Evolutionary conservation across 1,284 basidiomycete genomes (phyloP).

Genomic region (Cryptococcus sp.): DNA sequence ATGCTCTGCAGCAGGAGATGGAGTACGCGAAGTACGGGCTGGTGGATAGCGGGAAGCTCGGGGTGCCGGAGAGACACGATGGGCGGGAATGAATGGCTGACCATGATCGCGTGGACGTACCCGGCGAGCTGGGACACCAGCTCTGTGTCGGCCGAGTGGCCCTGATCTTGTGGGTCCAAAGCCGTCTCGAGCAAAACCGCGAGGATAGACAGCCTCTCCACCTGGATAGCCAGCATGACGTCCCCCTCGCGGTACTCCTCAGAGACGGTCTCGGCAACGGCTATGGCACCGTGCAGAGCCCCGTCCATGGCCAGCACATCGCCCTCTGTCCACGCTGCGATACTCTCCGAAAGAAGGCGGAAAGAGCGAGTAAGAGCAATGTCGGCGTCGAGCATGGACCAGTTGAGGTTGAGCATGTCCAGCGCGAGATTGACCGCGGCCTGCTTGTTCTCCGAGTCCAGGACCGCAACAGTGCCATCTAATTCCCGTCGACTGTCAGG

Average conservation of each 20-base stretch:
- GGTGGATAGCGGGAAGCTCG: conserved; percentile 69
- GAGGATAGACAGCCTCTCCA: conserved; percentile 68
- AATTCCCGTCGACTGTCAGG: conserved; percentile 4
- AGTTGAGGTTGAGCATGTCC: conserved; percentile 54
- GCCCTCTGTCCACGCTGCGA: conserved; percentile 62
- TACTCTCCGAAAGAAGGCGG: conserved; percentile 66
- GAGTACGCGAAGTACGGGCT: conserved; percentile 70
- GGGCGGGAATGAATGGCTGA: conserved; percentile 71
- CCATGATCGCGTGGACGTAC: conserved; percentile 64
- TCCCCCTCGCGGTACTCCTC: conserved; percentile 70
- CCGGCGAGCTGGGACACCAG: conserved; percentile 54
- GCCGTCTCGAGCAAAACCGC: conserved; percentile 70
- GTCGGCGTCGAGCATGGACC: conserved; percentile 78
- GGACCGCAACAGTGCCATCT: conserved; percentile 29
- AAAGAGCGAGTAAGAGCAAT: conserved; percentile 71
- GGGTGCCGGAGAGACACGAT: conserved; percentile 68
- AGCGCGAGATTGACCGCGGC: conserved; percentile 48
- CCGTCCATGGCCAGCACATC: conserved; percentile 58
- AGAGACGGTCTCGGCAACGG: conserved; percentile 65
- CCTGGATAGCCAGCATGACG: conserved; percentile 79
- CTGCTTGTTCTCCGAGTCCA: conserved; percentile 46
- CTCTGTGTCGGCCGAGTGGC: conserved; percentile 27
- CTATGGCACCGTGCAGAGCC: conserved; percentile 61
- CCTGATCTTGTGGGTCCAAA: conserved; percentile 58
- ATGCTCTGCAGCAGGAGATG: conserved; percentile 64